Evolutionary conservation across 805 yeast species (phyloP), one percentile per base, ranked within the genome.

Genomic region (Tetrapisispora taiwanensis): DNA sequence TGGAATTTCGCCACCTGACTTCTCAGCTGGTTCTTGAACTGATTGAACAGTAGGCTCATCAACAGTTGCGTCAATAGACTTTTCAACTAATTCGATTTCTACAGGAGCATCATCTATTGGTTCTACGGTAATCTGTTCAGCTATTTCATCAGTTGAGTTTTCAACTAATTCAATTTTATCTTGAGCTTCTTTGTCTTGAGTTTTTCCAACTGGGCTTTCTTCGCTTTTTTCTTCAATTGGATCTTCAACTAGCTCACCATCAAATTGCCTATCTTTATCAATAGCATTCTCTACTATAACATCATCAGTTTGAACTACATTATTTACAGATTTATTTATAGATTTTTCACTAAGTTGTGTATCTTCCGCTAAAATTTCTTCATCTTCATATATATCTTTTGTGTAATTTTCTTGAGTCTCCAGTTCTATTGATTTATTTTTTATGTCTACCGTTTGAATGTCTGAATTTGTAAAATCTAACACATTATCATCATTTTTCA

Each of bases 401-500:
- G 8, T 22, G 5, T 6, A 6, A 22, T 22, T 22, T 22, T 5
- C 5, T 28, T 6, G 30, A 28, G 7, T 26, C 10, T 28, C 30
- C n/a, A 12, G 14, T 28, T 28, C 26, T 5, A 22, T 28, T 28
- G 13, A 7, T 26, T 26, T 26, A 26, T 26, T 26, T 26, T 26
- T 26, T 7, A 26, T 7, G 28, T 26, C 7, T 30, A 10, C 14
- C 7, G 15, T 30, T 8, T 5, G 19, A 12, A 14, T 14, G 10
- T 14, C 30, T 31, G 26, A 8, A 26, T 37, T 37, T 7, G 32
- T 37, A 37, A 27, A 37, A 28, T 37, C 40, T 27, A 37, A n/a
- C 2, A 28, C 17, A 12, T 17, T 18, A 3, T 46, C 47, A 15
- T 41, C 49, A 7, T 46, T 48, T 18, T 48, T 46, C 17, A 54